Evolutionary conservation across 176 grass and related monocot species (phyloP), one percentile per base, ranked within the genome.

Genomic region (Eleusine coracana): DNA sequence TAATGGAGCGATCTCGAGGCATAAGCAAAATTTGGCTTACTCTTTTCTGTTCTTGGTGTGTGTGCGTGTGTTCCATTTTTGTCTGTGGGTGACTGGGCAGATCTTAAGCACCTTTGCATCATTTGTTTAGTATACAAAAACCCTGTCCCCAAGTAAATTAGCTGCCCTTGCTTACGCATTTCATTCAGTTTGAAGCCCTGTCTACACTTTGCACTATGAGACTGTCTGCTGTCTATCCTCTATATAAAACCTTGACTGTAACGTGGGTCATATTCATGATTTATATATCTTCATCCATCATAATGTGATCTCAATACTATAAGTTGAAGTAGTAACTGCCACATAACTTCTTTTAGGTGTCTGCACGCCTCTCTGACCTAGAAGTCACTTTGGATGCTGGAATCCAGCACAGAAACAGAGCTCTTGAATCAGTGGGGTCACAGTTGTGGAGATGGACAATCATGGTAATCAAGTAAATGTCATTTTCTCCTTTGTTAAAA

Each of bases 341-440:
- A 45, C 51, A 29, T 27, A 46, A 81, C 13, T 74, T 92, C 78
- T 80, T 82, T 38, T 74, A 99, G 97, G 91, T 96, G 54, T 90
- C 97, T 42, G 86, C 83, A 82, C 91, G 91, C 76, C 88, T 99
- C 10, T 92, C 93, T 79, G 97, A 99, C 66, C 81, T 99, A 49
- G 93, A 99, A 90, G 87, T 83, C 67, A 99, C 97, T 70, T 78
- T 99, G 85, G 91, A 99, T 96, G 93, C 87, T 71, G 97, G 97
- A 87, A 95, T 87, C 74, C 91, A 89, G 9, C 97, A 99, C 75
- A 99, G 93, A 88, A 99, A 99, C 86, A 91, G 93, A 85, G 97
- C 91, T 86, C 90, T 99, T 64, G 91, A 90, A 83, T 91, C 91
- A 81, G 75, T 99, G 63, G 97, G 89, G 14, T 99, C 93, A 66